Evolutionary conservation across 2,329 filamentous ascomycete species (phyloP).

Genomic region (Beauveria brongniartii): DNA sequence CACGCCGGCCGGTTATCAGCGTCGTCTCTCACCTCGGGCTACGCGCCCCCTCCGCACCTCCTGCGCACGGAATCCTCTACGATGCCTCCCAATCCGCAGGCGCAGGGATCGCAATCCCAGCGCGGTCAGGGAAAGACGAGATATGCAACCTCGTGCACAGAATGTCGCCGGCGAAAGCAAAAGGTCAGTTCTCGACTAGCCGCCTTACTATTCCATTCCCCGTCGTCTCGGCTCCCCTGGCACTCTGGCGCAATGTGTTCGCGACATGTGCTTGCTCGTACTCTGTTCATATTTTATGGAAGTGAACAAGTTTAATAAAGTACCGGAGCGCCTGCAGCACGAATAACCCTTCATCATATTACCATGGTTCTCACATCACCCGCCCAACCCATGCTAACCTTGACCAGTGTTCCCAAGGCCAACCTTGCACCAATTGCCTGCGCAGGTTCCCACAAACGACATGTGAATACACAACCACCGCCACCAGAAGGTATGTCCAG

Average conservation of each 20-base stretch:
- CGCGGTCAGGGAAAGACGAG: constrained; percentile 15
- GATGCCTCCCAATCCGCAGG: constrained; percentile 16
- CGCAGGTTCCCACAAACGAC: constrained; percentile 43
- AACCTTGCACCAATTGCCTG: constrained; percentile 45
- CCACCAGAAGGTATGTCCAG: constrained; percentile 17
- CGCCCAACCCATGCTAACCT: background rate
- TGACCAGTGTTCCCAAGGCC: constrained; percentile 43
- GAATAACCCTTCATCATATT: too few relatives aligned
- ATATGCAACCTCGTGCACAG: constrained; percentile 36
- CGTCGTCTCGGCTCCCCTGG: background rate
- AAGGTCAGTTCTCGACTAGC: constrained; percentile 28
- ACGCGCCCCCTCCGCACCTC: background rate
- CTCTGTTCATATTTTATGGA: background rate
- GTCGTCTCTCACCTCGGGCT: background rate
- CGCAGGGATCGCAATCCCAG: constrained; percentile 19
- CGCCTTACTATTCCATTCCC: too few relatives aligned
- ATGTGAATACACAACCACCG: constrained; percentile 35
- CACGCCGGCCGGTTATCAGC: background rate
- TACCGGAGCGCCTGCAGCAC: too few relatives aligned
- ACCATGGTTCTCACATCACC: too few relatives aligned
- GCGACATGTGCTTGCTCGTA: background rate
- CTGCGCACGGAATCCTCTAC: background rate
- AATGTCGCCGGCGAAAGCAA: constrained; percentile 44
- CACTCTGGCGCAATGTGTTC: background rate
- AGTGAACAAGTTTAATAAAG: too few relatives aligned